Evolutionary conservation across 2,329 filamentous ascomycete genomes (phyloP).

Genomic region (Botrytis hyacinthi): DNA sequence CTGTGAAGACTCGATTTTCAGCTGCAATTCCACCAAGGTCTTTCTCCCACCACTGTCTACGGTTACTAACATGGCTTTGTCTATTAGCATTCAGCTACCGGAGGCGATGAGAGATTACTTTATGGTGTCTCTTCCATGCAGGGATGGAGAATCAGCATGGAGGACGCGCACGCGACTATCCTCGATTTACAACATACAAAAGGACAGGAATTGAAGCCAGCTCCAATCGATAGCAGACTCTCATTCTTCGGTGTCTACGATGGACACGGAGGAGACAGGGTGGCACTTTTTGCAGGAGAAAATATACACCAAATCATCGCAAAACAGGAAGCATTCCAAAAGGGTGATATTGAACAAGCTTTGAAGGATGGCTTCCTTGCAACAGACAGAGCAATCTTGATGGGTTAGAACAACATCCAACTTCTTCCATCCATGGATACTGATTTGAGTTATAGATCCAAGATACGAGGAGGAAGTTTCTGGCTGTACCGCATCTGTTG

Average conservation of each 20-base stretch:
- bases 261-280: constrained; percentile 95
- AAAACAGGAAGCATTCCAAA: constrained; percentile 91
- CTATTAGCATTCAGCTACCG: constrained; percentile 75
- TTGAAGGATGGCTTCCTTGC: constrained; percentile 97
- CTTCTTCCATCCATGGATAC: constrained; percentile 23
- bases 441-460: constrained; percentile 65
- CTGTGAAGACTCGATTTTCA: not conserved
- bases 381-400: constrained; percentile 92
- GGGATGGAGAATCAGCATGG: constrained; percentile 99
- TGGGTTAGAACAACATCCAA: constrained; percentile 58
- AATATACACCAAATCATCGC: constrained; percentile 91
- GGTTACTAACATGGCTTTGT: constrained; percentile 24
- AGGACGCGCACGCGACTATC: constrained; percentile 87
- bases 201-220: constrained; percentile 51
- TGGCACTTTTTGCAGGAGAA: constrained; percentile 88
- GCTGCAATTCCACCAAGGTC: not conserved
- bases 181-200: constrained; percentile 74
- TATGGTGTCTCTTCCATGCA: constrained; percentile 99
- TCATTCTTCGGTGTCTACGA: constrained; percentile 99
- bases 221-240: constrained; percentile 67
- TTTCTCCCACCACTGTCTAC: not conserved
- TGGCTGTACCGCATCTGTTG: constrained; percentile 92
- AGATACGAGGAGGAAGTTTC: constrained; percentile 98
- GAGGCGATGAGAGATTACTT: constrained; percentile 87
- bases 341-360: constrained; percentile 89